phyloP scores from a whole-genome alignment of 768 basidiomycete genomes.

The Rhizopogon rudus region DNA sequence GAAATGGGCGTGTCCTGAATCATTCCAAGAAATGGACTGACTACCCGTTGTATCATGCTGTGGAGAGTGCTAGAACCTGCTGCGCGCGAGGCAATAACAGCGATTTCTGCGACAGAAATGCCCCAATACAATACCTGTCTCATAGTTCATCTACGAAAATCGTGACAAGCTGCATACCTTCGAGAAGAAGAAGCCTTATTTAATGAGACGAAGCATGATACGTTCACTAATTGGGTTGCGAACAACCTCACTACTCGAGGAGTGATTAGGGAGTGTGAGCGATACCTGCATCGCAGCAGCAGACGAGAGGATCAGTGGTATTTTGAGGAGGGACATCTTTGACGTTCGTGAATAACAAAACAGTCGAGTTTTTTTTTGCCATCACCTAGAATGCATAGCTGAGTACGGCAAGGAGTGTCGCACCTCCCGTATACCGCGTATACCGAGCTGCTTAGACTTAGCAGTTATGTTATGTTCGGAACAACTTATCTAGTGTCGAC shows the following conservation, averaged over 20 bases:
- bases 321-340: conserved; percentile 30
- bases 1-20: conserved; percentile 4
- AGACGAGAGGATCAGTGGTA: conserved; percentile 39
- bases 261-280: conserved; percentile 42
- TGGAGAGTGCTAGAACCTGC: neutral
- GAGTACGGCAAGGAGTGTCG: neutral
- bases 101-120: neutral
- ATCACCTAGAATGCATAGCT: too few species aligned
- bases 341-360: neutral
- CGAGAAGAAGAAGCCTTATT: neutral
- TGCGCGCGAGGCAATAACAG: neutral
- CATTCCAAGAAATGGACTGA: neutral
- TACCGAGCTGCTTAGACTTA: too few species aligned
- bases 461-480: too few species aligned
- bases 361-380: too few species aligned
- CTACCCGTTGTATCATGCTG: neutral
- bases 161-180: neutral
- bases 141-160: neutral
- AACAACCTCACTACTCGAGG: conserved; percentile 29
- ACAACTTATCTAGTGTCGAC: too few species aligned
- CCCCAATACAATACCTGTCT: conserved; percentile 3
- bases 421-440: too few species aligned
- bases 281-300: conserved; percentile 36
- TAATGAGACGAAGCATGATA: neutral
- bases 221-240: neutral